Base-by-base conservation (phyloP, 140 eudicot species). In the Oenanthe javanica region DNA sequence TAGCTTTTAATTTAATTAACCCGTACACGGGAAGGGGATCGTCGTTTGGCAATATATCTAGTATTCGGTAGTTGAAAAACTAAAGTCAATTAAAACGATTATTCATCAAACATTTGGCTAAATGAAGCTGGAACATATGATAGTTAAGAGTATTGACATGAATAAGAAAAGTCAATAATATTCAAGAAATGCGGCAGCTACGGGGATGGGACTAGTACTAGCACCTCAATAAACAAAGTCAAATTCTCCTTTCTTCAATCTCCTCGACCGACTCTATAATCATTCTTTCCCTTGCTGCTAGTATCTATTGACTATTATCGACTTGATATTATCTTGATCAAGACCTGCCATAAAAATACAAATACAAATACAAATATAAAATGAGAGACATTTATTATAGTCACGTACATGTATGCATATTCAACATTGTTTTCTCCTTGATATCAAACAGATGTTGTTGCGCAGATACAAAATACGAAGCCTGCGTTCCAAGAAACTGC, bases 401-500 rank as follows among this genome's bases (percentile, higher is more conserved):
- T 51, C 21, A 48, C 16, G 6, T 31, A 18, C 49, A 59, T 63
- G 21, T 79, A 27, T 43, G 6, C 16, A 7, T 74, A 21, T 47
- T 46, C 36, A 21, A 16, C 54, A 45, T 21, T 18, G 5, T 78
- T 27, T 38, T 43, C 64, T 51, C 46, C 11, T 23, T 77, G 21
- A 42, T 49, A 4, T 78, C 21, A 3, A 59, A 63, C 19, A 67
- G 45, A 8, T 31, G 61, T 43, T 55, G 31, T 27, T 73, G 81
- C 57, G 67, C n/a, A 27, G 80, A 85, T 84, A 74, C 74, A 12
- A 27, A 25, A 3, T 90, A 81, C 16, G 83, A 81, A 52, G 77
- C 66, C 57, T 88, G 94, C 72, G 84, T 15, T 4, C 82, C 89
- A 9, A 73, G 16, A 72, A 31, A 16, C 5, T 90, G 94, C 75